Conservation (phyloP, 208 protist species). For the Lotmaria passim region DNA sequence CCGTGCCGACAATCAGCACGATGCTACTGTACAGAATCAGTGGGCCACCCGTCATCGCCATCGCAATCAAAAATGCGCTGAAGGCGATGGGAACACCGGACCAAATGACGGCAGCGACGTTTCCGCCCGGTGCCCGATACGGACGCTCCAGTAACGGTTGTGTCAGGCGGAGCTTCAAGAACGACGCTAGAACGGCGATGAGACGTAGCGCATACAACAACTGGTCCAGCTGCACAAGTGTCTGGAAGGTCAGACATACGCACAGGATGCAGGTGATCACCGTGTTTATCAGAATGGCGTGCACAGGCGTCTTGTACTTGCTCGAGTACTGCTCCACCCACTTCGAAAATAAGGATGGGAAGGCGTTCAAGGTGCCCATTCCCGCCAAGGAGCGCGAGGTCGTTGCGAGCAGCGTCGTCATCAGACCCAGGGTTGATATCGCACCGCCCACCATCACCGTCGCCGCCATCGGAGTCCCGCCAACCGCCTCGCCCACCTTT, state of each 20-base stretch:
- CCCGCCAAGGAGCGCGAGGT: constrained; percentile 85
- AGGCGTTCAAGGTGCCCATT: constrained; percentile 89
- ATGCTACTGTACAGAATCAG: constrained; percentile 63
- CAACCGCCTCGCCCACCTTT: constrained; percentile 83
- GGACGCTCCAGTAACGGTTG: constrained; percentile 83
- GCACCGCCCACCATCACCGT: constrained; percentile 81
- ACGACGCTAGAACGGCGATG: constrained; percentile 73
- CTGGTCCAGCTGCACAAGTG: constrained; percentile 84
- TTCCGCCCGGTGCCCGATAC: constrained; percentile 75
- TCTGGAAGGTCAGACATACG: constrained; percentile 76
- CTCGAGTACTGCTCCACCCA: constrained; percentile 69
- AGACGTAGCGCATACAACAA: constrained; percentile 86
- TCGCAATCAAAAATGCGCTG: constrained; percentile 67
- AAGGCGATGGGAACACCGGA: constrained; percentile 78
- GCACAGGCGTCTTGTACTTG: constrained; percentile 66
- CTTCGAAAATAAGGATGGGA: constrained; percentile 69
- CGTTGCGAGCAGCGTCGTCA: constrained; percentile 85
- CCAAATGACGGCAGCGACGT: constrained; percentile 50
- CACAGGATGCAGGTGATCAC: constrained; percentile 76
- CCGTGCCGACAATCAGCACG: constrained; percentile 62
- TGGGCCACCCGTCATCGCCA: constrained; percentile 58
- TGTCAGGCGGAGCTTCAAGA: constrained; percentile 69
- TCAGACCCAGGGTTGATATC: constrained; percentile 85
- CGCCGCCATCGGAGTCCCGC: constrained; percentile 71
- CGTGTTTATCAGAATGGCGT: constrained; percentile 85